Percentiles rank a stretch among this genome's conserved stretches.
Evolutionary conservation across 495 filamentous ascomycete species (phyloP).

Genomic region (Penicillium psychrofluorescens): DNA sequence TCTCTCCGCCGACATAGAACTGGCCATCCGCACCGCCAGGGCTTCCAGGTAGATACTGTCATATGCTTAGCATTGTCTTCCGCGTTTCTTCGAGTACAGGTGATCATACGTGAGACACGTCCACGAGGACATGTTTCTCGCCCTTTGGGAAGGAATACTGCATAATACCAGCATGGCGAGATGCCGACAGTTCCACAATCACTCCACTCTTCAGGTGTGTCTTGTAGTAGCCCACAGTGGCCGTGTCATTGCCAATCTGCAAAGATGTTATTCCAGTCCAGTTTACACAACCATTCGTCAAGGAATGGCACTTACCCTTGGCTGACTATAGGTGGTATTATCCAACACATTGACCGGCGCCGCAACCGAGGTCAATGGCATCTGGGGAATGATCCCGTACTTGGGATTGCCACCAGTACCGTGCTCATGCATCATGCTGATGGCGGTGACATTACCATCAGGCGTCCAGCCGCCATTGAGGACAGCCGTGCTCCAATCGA

Average conservation of each 20-base stretch:
- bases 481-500: constrained; percentile 41
- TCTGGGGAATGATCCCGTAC: constrained; percentile 61
- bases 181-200: constrained; percentile 51
- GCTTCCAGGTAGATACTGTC: constrained; percentile 46
- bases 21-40: constrained; percentile 50
- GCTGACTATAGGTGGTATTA: constrained; percentile 33
- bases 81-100: not conserved
- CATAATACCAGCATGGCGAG: constrained; percentile 52
- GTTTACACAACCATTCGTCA: not conserved
- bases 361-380: constrained; percentile 40
- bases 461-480: constrained; percentile 52
- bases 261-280: not conserved
- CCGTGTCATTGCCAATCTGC: constrained; percentile 40
- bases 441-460: constrained; percentile 53
- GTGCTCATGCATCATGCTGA: constrained; percentile 63
- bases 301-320: constrained; percentile 14
- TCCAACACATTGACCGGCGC: constrained; percentile 31
- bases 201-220: constrained; percentile 47
- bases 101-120: constrained; percentile 52
- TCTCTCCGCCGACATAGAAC: constrained; percentile 52
- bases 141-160: constrained; percentile 50
- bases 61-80: not conserved
- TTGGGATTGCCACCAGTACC: constrained; percentile 65
- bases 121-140: constrained; percentile 47
- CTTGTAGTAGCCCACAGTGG: constrained; percentile 55